These are phyloP conservation scores for Pittosporum tobira DNA, from an alignment of 129 eudicot species.

Conservation along the genomic window DNA sequence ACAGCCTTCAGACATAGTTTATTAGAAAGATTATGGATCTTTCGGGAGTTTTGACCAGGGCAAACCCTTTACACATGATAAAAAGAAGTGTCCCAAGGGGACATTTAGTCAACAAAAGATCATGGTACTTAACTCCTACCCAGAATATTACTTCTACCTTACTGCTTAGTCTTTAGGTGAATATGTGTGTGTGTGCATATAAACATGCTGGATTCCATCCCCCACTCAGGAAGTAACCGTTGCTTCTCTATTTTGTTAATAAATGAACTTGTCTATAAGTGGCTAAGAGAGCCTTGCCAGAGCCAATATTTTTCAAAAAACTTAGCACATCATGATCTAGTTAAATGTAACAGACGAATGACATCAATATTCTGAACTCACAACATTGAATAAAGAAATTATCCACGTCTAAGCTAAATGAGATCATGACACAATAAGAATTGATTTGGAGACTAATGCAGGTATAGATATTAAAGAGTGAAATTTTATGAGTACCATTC, in stretches of 20 bases:
- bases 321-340: not conserved
- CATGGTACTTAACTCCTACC: not conserved
- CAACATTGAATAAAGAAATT: too few species aligned
- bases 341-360: not conserved
- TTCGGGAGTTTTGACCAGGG: too few species aligned
- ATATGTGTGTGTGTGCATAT: too few species aligned
- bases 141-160: too few species aligned
- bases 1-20: too few species aligned
- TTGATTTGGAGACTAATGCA: not conserved
- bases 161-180: not conserved
- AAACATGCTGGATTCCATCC: too few species aligned
- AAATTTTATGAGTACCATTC: not conserved
- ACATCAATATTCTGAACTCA: not conserved
- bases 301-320: not conserved
- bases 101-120: too few species aligned
- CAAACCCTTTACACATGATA: too few species aligned
- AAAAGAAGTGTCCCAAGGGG: too few species aligned
- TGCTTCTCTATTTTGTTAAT: not conserved
- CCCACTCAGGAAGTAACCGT: too few species aligned
- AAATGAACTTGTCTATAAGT: not conserved
- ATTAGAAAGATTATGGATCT: too few species aligned
- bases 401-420: not conserved
- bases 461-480: not conserved
- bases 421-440: not conserved
- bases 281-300: slow-evolving; percentile 1